Evolutionary conservation across 2,329 filamentous ascomycete species (phyloP).

Genomic region (Colletotrichum camelliae): DNA sequence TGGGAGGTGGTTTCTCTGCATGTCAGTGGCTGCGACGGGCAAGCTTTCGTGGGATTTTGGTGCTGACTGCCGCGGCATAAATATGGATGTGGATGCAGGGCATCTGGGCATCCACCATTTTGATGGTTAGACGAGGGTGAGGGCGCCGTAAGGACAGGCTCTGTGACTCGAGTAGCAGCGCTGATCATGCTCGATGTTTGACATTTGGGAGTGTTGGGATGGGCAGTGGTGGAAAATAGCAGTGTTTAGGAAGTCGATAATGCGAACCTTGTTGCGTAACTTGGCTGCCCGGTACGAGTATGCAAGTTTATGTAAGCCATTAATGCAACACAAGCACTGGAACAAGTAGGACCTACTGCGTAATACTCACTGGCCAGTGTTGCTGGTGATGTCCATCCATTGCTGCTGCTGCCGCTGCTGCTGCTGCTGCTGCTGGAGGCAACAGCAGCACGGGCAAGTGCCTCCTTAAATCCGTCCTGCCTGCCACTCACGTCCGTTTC

Average conservation of each 20-base stretch:
- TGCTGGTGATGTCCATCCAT: background rate
- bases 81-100: background rate
- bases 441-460: background rate
- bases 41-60: background rate
- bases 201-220: background rate
- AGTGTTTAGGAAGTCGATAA: slow-evolving; percentile 5
- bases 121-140: background rate
- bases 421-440: background rate
- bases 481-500: background rate
- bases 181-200: slow-evolving; percentile 7
- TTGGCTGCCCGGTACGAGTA: background rate
- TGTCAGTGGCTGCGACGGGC: background rate
- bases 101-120: background rate
- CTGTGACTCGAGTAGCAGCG: background rate
- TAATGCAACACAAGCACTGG: background rate
- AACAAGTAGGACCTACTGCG: too few species aligned
- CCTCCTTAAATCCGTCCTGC: background rate
- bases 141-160: background rate
- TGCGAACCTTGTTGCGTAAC: background rate
- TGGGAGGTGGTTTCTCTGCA: background rate
- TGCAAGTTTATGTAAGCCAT: slow-evolving; percentile 4
- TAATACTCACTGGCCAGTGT: background rate
- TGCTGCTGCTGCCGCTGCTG: too few species aligned
- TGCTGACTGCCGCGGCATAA: background rate
- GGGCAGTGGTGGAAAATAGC: background rate